Evolutionary conservation across 164 flowering plant species (phyloP), one percentile per base, ranked within the genome.

Genomic region (Annona squamosa): DNA sequence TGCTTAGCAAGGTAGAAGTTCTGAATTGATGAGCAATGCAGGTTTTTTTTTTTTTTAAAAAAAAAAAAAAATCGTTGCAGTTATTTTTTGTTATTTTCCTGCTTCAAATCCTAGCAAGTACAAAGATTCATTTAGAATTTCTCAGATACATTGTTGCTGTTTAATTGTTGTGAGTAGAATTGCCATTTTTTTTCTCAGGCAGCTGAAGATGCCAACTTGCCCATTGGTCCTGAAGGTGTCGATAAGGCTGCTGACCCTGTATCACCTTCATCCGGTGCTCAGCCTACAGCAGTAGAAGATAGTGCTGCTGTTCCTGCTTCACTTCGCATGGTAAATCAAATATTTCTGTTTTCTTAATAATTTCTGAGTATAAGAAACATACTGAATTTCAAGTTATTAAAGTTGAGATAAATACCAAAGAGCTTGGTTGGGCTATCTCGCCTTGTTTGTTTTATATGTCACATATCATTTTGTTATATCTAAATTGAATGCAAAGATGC

Each of bases 221-320:
- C 84, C 45, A 81, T 46, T 73, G 87, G 65, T 74, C 78, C 80
- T 68, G 91, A 89, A 79, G 78, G 48, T 76, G 73, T 74, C 71
- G 96, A 89, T 43, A 82, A 69, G 77, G 81, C 77, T 75, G 10
- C 63, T 66, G 72, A 59, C 64, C 71, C 81, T 68, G 79, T 77
- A 63, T 77, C 89, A 48, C 89, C 91, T 68, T 73, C 91, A 66
- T 74, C 86, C 68, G 86, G 74, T 76, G 59, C 74, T 79, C 90
- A 84, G 74, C 67, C 77, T 71, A 79, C 83, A 17, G 59, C 81
- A 13, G 66, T 79, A 16, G 80, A 79, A 59, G 97, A 92, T 75
- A 83, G 74, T 85, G 83, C 90, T 18, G 76, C 91, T 63, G 85
- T 82, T 76, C 78, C 91, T 44, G 88, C 93, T 73, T 87, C 98